Conservation (phyloP, 352 stramenopile genomes). For the Globisporangium cederbergense region DNA sequence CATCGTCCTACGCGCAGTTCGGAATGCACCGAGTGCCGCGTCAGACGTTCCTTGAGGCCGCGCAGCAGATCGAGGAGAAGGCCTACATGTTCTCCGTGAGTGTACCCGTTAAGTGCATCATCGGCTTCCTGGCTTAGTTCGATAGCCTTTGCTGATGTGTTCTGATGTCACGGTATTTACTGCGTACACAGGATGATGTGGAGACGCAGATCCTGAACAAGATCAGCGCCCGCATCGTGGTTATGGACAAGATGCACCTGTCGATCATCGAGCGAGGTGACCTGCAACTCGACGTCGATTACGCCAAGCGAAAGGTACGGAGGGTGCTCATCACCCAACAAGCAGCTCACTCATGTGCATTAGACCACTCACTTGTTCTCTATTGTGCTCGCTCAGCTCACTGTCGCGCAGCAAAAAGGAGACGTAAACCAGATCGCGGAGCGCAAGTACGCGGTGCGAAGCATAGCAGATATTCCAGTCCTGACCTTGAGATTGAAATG, state of each 20-base stretch:
- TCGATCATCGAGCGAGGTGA: constrained; percentile 43
- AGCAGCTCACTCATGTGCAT: not conserved
- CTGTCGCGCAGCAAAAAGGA: constrained; percentile 50
- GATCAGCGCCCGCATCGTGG: constrained; percentile 39
- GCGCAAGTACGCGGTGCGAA: constrained; percentile 35
- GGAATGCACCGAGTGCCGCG: constrained; percentile 1
- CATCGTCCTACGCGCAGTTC: constrained; percentile 11
- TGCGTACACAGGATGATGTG: constrained; percentile 34
- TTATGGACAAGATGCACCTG: constrained; percentile 30
- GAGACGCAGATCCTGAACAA: constrained; percentile 29
- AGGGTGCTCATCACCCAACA: no score
- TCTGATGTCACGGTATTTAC: no score
- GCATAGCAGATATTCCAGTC: no score
- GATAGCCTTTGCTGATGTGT: no score
- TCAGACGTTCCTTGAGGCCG: constrained; percentile 11
- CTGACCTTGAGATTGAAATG: no score
- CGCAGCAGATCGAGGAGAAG: constrained; percentile 14
- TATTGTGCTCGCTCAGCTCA: constrained; percentile 28
- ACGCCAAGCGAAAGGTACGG: constrained; percentile 58
- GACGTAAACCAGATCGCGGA: constrained; percentile 56
- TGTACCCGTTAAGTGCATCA: no score
- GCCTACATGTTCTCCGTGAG: constrained; percentile 17
- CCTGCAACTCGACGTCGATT: constrained; percentile 69
- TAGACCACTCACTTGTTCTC: not conserved
- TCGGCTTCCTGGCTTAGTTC: no score